A percentile compares a stretch with the other conserved stretches of the same genome.
These are phyloP conservation scores for Penicillium soppii DNA, from an alignment of 495 filamentous ascomycete genomes.

Conservation along the genomic window DNA sequence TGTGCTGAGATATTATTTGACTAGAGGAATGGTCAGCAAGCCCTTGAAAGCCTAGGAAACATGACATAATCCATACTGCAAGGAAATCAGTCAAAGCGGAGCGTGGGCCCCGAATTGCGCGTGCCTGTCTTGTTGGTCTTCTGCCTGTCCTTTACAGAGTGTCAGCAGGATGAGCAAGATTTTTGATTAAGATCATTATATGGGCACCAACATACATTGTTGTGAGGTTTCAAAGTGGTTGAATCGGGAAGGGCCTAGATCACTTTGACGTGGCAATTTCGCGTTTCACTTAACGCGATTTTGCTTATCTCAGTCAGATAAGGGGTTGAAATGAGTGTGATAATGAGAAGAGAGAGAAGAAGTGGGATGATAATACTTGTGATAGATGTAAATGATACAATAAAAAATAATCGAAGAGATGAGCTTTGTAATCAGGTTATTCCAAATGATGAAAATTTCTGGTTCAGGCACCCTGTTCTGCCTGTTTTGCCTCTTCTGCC, in stretches of 20 bases:
- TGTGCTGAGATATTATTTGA: slow-evolving; percentile 87
- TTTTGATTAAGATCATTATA: no score
- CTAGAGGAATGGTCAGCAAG: slow-evolving; percentile 33
- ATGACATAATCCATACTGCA: slow-evolving; percentile 55
- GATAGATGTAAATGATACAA: not conserved
- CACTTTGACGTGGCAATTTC: slow-evolving; percentile 47
- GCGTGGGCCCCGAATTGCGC: slow-evolving; percentile 63
- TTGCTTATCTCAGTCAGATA: slow-evolving; percentile 15
- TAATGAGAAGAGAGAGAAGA: not conserved
- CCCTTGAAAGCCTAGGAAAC: not conserved
- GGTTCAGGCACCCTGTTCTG: slow-evolving; percentile 34
- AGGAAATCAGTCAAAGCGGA: slow-evolving; percentile 83
- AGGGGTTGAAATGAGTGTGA: slow-evolving; percentile 16
- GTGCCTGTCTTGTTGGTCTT: slow-evolving; percentile 34
- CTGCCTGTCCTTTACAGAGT: slow-evolving; percentile 29
- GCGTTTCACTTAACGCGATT: slow-evolving; percentile 51
- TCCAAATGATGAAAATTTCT: slow-evolving; percentile 21
- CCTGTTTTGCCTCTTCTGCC: no score
- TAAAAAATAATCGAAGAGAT: not conserved
- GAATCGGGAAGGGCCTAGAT: slow-evolving; percentile 27
- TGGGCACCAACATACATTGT: no score
- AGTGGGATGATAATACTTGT: not conserved
- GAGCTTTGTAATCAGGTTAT: not conserved
- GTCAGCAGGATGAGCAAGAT: no score
- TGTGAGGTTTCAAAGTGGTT: no score